These are phyloP conservation scores for Raphanus sativus DNA, from an alignment of 345 rosid genomes.

Conservation along the genomic window DNA sequence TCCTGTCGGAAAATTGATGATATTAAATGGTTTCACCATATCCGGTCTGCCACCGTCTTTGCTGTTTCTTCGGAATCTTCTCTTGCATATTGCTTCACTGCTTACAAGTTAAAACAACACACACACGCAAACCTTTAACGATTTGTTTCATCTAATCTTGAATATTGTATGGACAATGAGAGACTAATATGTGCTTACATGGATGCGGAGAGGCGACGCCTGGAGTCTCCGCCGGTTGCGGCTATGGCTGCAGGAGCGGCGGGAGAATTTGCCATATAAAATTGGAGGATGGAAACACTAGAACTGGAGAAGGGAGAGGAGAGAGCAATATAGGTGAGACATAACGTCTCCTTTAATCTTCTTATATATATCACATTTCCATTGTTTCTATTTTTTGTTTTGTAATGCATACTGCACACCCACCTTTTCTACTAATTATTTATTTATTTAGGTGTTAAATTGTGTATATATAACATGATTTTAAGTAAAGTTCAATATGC, in stretches of 20 bases:
- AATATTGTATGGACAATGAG: not conserved
- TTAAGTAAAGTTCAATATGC: not conserved
- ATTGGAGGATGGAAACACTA: slow-evolving; percentile 16
- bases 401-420: slow-evolving; percentile 16
- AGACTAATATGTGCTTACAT: slow-evolving; percentile 13
- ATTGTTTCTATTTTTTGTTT: slow-evolving; percentile 3
- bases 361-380: slow-evolving; percentile 12
- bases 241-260: slow-evolving; percentile 20
- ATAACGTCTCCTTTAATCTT: slow-evolving; percentile 57
- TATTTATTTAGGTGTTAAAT: not conserved
- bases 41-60: slow-evolving; percentile 40
- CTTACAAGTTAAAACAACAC: slow-evolving; percentile 5
- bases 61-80: slow-evolving; percentile 48
- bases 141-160: not conserved
- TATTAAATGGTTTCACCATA: slow-evolving; percentile 34
- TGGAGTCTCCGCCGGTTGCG: slow-evolving; percentile 30
- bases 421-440: slow-evolving; percentile 3
- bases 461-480: not conserved
- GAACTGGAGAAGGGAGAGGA: slow-evolving; percentile 18
- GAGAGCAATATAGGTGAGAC: slow-evolving; percentile 38
- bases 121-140: not conserved
- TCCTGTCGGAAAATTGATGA: slow-evolving; percentile 53
- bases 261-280: slow-evolving; percentile 35
- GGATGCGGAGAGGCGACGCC: slow-evolving; percentile 41
- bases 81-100: slow-evolving; percentile 72